These are phyloP conservation scores for Coprinopsis strossmayeri DNA, from an alignment of 768 basidiomycete genomes.

Conservation along the genomic window DNA sequence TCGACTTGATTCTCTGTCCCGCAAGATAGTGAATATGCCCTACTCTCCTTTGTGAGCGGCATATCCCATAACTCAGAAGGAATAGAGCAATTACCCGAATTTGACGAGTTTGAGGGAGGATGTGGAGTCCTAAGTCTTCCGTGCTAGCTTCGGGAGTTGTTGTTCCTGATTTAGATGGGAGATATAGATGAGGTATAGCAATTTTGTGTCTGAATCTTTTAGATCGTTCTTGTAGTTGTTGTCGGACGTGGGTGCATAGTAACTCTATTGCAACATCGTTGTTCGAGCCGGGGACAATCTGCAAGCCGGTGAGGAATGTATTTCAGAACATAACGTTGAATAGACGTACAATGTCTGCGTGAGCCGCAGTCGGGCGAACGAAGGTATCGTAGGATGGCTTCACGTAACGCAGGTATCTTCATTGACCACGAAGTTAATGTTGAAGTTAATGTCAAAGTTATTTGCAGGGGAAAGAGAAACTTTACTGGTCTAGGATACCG, in stretches of 20 bases:
- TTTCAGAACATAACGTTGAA: slow-evolving; percentile 3
- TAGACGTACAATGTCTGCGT: slow-evolving; percentile 83
- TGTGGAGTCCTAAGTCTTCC: slow-evolving; percentile 48
- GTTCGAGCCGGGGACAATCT: slow-evolving; percentile 95
- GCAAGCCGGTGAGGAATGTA: neutral
- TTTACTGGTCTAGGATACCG: slow-evolving; percentile 85
- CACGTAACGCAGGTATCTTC: slow-evolving; percentile 87
- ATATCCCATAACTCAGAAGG: neutral
- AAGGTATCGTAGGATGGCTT: slow-evolving; percentile 95
- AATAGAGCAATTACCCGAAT: slow-evolving; percentile 45
- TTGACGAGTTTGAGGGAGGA: slow-evolving; percentile 78
- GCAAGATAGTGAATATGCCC: slow-evolving; percentile 87
- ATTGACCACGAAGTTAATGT: neutral
- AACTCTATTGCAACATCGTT: slow-evolving; percentile 91
- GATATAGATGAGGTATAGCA: slow-evolving; percentile 43
- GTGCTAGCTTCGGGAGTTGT: slow-evolving; percentile 30
- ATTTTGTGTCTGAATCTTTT: slow-evolving; percentile 69
- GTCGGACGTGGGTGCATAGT: slow-evolving; percentile 83
- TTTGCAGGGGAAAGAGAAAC: no score
- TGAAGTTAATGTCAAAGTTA: neutral
- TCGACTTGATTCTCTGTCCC: slow-evolving; percentile 60
- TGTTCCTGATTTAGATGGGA: slow-evolving; percentile 27
- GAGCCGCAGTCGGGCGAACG: slow-evolving; percentile 77
- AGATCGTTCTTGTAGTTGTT: slow-evolving; percentile 75
- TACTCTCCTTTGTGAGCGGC: slow-evolving; percentile 20